phyloP scores from a whole-genome alignment of 1,284 basidiomycete genomes.

The Pseudozyma sp. region DNA sequence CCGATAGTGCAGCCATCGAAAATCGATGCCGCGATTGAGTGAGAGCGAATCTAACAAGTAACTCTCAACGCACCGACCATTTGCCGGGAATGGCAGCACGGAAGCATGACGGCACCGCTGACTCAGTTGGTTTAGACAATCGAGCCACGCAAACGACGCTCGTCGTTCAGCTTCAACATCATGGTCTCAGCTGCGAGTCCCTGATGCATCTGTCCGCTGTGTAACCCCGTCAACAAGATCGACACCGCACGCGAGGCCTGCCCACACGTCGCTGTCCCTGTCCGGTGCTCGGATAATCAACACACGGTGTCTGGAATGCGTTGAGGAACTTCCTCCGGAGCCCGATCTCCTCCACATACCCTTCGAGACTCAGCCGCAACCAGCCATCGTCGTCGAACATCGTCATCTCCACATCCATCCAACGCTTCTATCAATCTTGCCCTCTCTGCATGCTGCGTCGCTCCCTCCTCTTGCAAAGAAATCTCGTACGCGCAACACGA shows the following conservation, averaged over 20 bases:
- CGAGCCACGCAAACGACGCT: not conserved
- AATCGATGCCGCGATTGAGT: not conserved
- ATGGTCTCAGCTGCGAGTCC: not conserved
- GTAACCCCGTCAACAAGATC: not conserved
- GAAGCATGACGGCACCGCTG: constrained; percentile 19
- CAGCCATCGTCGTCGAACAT: not conserved
- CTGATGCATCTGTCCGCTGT: not conserved
- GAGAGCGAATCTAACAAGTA: not conserved
- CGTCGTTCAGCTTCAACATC: not conserved
- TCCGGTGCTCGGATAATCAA: not conserved
- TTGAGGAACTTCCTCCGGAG: not conserved
- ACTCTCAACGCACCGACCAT: not conserved
- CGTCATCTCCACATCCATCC: not conserved
- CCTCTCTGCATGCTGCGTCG: not conserved
- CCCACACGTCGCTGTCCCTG: not conserved
- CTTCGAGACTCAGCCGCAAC: not conserved
- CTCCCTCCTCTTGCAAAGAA: not conserved
- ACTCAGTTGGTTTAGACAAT: constrained; percentile 12
- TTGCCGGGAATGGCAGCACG: constrained; percentile 5
- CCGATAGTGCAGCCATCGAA: not conserved
- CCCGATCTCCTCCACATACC: constrained; percentile 10
- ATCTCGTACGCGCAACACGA: not conserved
- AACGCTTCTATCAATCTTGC: not conserved
- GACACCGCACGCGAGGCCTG: not conserved
- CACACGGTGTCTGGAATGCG: not conserved